phyloP scores from a whole-genome alignment of 2,329 filamentous ascomycete species.

The Sporothrix euskadiensis region DNA sequence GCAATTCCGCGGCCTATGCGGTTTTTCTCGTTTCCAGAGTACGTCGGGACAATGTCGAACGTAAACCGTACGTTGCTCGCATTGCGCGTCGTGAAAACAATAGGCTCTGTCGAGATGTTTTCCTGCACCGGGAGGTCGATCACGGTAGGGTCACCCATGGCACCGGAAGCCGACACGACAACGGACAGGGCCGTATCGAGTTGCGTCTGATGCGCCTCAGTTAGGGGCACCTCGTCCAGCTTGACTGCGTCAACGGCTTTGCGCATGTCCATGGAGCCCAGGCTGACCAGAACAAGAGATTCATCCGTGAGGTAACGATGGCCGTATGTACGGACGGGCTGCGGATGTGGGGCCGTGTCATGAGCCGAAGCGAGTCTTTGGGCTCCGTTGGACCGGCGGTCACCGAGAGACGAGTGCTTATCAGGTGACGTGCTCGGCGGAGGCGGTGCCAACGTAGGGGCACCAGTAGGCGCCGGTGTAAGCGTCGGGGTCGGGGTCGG shows the following conservation, averaged over 20 bases:
- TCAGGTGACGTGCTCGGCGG: slow-evolving; percentile 51
- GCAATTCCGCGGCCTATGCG: slow-evolving; percentile 89
- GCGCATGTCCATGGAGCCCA: slow-evolving; percentile 92
- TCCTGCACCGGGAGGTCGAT: slow-evolving; percentile 94
- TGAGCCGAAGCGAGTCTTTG: slow-evolving; percentile 49
- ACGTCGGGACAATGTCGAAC: slow-evolving; percentile 95
- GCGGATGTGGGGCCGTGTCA: slow-evolving; percentile 39
- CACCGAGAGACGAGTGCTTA: slow-evolving; percentile 59
- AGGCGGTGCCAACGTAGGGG: slow-evolving; percentile 33
- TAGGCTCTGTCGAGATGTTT: slow-evolving; percentile 88
- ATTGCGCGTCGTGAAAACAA: slow-evolving; percentile 82
- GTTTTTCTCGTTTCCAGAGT: slow-evolving; percentile 83
- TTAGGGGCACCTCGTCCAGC: slow-evolving; percentile 83
- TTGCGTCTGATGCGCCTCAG: slow-evolving; percentile 86
- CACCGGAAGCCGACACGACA: slow-evolving; percentile 82
- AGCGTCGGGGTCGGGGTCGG: not conserved
- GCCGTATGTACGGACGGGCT: slow-evolving; percentile 91
- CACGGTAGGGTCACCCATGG: slow-evolving; percentile 80
- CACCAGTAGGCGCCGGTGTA: not conserved
- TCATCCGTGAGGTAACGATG: slow-evolving; percentile 91
- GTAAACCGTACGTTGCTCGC: slow-evolving; percentile 79
- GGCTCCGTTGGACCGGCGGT: slow-evolving; percentile 55
- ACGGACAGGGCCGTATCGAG: slow-evolving; percentile 92
- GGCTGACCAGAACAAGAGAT: slow-evolving; percentile 84
- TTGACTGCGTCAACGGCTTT: slow-evolving; percentile 79